Base-by-base conservation (phyloP, 257 asterid genomes). In the Dorcoceras hygrometricum region DNA sequence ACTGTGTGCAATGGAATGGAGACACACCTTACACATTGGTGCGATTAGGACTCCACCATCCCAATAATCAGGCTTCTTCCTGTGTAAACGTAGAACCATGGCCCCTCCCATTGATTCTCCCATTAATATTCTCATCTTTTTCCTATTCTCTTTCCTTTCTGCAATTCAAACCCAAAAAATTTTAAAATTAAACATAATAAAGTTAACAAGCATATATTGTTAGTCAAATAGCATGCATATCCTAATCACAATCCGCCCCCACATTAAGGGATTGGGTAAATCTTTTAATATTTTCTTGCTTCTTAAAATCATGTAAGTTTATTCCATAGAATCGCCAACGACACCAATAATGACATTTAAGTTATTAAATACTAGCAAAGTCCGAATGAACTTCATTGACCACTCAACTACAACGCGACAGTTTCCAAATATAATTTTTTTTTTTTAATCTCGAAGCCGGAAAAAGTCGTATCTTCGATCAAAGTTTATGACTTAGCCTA, bases 21-120 rank as follows among this genome's bases (percentile, higher is more conserved):
- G 4, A 16, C 65, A 3, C 43, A 87, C 96, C 86, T 86, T 89
- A 56, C 95, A 89, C 96, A 89, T 86, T 56, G 96, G 96, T 0
- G 96, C 91, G 8, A 87, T 76, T 3, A 89, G 85, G 74, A 89
- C 74, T 51, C 81, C 96, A 10, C 83, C 95, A 23, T 78, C 88
- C 96, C 96, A 89, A 55, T 63, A 77, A 0, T 81, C 67, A 0
- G 89, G 95, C 29, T 73, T 77, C 71, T 84, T 86, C 78, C 80
- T 69, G 72, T 86, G 96, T 72, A 86, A 29, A 9, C 79, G 82
- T 8, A 89, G 82, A 12, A 79, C 83, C 82, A 86, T 80, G 8
- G 95, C 95, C 36, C 95, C 96, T 61, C 96, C 96, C 96, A 89
- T 89, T 2, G 95, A 89, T 69, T 89, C 91, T 23, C 96, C 96